Conservation (phyloP, 768 basidiomycete genomes). For the Tylopilus balloui region DNA sequence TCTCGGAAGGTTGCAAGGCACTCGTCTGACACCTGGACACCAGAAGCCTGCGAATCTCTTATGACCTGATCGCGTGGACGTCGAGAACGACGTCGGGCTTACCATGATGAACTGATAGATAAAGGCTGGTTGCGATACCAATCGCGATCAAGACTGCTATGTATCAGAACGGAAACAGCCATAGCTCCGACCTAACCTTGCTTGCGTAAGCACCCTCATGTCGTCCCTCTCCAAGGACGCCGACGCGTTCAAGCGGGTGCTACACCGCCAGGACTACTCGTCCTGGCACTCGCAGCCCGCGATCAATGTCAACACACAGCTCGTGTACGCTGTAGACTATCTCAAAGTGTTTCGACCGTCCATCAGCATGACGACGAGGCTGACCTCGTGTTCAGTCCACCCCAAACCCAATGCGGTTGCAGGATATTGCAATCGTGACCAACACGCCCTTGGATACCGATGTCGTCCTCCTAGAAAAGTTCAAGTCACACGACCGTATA, state of each 20-base stretch:
- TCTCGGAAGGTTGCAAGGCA: conserved; percentile 37
- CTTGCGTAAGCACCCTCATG: conserved; percentile 43
- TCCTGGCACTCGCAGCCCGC: conserved; percentile 89
- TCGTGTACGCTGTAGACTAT: conserved; percentile 78
- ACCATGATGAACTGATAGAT: conserved; percentile 31
- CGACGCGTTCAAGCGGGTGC: conserved; percentile 61
- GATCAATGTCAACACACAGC: conserved; percentile 82
- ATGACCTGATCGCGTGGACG: neutral
- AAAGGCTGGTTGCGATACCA: conserved; percentile 18
- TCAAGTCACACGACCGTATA: conserved; percentile 77
- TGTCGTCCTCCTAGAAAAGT: conserved; percentile 66
- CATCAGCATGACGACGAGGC: conserved; percentile 7
- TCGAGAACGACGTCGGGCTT: conserved; percentile 11
- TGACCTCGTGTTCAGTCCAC: conserved; percentile 42
- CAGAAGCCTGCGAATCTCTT: conserved; percentile 25
- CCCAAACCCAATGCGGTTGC: conserved; percentile 77
- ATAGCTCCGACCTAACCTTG: conserved; percentile 27
- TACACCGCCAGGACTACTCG: conserved; percentile 61
- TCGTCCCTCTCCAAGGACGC: conserved; percentile 65
- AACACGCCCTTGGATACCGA: conserved; percentile 76
- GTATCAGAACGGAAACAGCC: conserved; percentile 3
- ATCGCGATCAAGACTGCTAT: conserved; percentile 20
- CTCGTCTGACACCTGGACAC: conserved; percentile 45
- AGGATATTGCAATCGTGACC: conserved; percentile 82
- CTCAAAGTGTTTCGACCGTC: conserved; percentile 54